Evolutionary conservation across 768 basidiomycete species (phyloP), one percentile per base, ranked within the genome.

Genomic region (Phylloporus rhodoxanthus): DNA sequence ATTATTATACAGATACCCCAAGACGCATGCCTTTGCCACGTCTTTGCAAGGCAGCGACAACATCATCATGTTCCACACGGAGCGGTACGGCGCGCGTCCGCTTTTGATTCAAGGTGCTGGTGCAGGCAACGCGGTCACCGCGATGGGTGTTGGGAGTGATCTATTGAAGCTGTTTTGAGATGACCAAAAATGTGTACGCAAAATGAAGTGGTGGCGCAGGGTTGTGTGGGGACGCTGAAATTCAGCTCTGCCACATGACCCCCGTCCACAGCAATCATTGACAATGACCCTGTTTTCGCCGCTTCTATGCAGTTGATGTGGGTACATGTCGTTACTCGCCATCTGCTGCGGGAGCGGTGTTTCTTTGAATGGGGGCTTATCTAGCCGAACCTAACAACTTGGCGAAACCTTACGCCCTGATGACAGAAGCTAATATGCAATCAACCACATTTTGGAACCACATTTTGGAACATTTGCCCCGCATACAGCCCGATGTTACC

Each of bases 71-170:
- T 97, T 98, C 80, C 87, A 91, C 64, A 97, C 95, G 0, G 84
- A 88, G 61, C 77, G 96, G 36, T 99, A 99, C 63, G 83, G 85
- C 3, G 78, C 84, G 8, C 72, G 92, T 36, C 95, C 96, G 1
- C 72, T 99, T 48, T 90, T 98, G 52, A 78, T 99, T 29, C 95
- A 97, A 62, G 96, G 96, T 43, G 85, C 94, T 1, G 96, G 96
- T 3, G 96, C 96, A 0, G 96, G 96, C n/a, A 92, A 92, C 1
- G 92, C 87, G 21, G 95, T 98, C 13, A 99, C 96, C 28, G 96
- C 96, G 0, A 98, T 98, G 91, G 96, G 96, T 8, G 93, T 97
- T 14, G 76, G 95, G 56, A 84, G 87, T 41, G 95, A 98, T 63
- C 69, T 94, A 46, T 68, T 97, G 63, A 87, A 72, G 59, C 55